A percentile compares a stretch with the other conserved stretches of the same genome.
phyloP scores from a whole-genome alignment of 2,329 filamentous ascomycete species.

The Biscogniauxia sp. region DNA sequence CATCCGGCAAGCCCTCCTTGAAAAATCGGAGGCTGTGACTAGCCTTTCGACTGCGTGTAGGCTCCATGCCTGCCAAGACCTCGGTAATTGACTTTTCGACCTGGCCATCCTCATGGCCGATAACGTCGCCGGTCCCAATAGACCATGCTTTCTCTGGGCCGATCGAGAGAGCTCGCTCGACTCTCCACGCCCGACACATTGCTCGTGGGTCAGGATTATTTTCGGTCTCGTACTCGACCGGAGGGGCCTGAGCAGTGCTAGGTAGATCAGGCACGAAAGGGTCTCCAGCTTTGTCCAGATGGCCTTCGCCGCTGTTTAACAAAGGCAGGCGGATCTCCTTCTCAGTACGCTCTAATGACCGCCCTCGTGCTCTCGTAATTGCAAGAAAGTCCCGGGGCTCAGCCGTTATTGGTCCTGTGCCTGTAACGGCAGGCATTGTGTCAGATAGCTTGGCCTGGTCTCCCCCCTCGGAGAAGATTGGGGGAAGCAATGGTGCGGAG shows the following conservation, averaged over 20 bases:
- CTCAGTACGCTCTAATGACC: constrained; percentile 42
- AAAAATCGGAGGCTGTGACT: constrained; percentile 67
- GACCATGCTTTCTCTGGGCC: constrained; percentile 62
- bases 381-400: constrained; percentile 35
- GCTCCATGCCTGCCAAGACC: constrained; percentile 59
- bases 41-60: constrained; percentile 64
- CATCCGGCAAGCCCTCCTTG: constrained; percentile 62
- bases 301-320: constrained; percentile 24
- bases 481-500: constrained; percentile 26
- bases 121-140: constrained; percentile 52
- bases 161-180: constrained; percentile 42
- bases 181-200: constrained; percentile 37
- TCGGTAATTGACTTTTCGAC: constrained; percentile 66
- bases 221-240: constrained; percentile 18
- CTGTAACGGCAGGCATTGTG: constrained; percentile 32
- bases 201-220: constrained; percentile 26
- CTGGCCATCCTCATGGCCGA: constrained; percentile 50
- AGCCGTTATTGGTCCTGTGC: constrained; percentile 34
- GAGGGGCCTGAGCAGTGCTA: constrained; percentile 8
- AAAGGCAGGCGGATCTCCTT: constrained; percentile 38
- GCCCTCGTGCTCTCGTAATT: constrained; percentile 34
- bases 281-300: constrained; percentile 32
- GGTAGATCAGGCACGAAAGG: constrained; percentile 30
- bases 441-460: constrained; percentile 21
- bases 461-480: constrained; percentile 14